These are phyloP conservation scores for Saturnispora zaruensis DNA, from an alignment of 805 yeast species.

Conservation along the genomic window DNA sequence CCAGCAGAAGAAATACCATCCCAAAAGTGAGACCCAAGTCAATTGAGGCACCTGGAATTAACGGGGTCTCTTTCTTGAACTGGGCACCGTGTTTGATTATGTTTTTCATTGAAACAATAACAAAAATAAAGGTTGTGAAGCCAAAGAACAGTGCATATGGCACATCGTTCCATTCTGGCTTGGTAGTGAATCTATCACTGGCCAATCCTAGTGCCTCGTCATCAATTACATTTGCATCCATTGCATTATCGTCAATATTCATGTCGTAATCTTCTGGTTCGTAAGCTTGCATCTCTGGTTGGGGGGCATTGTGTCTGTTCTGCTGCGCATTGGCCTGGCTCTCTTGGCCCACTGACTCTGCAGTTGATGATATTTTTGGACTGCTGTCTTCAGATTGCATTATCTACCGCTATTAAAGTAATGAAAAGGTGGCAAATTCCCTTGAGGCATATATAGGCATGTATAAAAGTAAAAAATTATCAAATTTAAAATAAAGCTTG, in stretches of 20 bases:
- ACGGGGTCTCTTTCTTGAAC: constrained; percentile 5
- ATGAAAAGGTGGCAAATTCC: background rate
- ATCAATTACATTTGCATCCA: constrained; percentile 2
- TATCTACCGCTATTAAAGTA: background rate
- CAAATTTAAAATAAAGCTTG: background rate
- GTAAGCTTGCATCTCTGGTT: constrained; percentile 5
- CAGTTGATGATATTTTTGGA: background rate
- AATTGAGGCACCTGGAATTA: constrained; percentile 1
- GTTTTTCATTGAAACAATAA: constrained; percentile 7
- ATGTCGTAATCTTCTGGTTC: constrained; percentile 5
- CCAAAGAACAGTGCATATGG: constrained; percentile 42
- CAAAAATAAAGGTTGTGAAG: constrained; percentile 1
- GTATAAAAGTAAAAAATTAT: background rate
- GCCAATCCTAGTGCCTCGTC: constrained; percentile 7
- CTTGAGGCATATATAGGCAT: background rate
- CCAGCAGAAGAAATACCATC: constrained; percentile 51
- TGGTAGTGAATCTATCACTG: constrained; percentile 58
- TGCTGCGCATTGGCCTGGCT: background rate
- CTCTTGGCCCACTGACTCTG: background rate
- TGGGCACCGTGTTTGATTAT: constrained; percentile 6
- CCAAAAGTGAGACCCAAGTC: constrained; percentile 5
- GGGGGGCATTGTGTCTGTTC: background rate
- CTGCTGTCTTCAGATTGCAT: background rate
- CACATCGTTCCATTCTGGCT: constrained; percentile 62
- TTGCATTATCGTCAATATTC: constrained; percentile 2